Evolutionary conservation across 441 rosid species (phyloP), one percentile per base, ranked within the genome.

Genomic region (Sinapis alba): DNA sequence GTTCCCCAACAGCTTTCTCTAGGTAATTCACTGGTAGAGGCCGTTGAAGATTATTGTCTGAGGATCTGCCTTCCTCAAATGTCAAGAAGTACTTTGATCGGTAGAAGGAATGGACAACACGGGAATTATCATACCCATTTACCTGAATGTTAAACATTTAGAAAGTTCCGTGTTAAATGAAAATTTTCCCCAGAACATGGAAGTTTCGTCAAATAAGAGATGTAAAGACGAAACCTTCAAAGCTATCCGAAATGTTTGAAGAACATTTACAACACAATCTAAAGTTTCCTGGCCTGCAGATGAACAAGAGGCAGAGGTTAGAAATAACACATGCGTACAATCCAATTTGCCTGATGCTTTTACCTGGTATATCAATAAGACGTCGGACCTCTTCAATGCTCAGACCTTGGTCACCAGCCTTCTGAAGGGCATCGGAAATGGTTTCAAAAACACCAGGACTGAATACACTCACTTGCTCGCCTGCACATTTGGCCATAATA

Each of bases 331-430:
- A 65, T 34, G 53, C 38, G 76, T 16, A 28, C 7, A 28, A 24
- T 75, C 6, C 26, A n/a, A 12, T 63, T 66, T 68, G 45, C 56
- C 63, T 34, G 62, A 72, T 34, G 21, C 47, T 53, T 26, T 26
- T 82, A 88, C 91, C 84, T 53, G 84, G 81, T 74, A 73, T 73
- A 72, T 85, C 88, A 65, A 78, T 65, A 65, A 83, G 71, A 68
- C 76, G 50, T 30, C 86, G 86, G 80, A 93, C 78, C 72, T 90
- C 96, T 82, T 88, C 87, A 57, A 81, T 68, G 67, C 87, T 84
- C 85, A 93, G 83, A 66, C 99, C 99, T 83, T 91, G 97, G 80
- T 96, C 99, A 69, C 98, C 97, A 65, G 96, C 92, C 85, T 84
- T 90, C 84, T 91, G 85, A 82, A 93, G 88, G 65, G 87, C 85